phyloP scores from a whole-genome alignment of 352 stramenopile species.

The Phytophthora pisi region DNA sequence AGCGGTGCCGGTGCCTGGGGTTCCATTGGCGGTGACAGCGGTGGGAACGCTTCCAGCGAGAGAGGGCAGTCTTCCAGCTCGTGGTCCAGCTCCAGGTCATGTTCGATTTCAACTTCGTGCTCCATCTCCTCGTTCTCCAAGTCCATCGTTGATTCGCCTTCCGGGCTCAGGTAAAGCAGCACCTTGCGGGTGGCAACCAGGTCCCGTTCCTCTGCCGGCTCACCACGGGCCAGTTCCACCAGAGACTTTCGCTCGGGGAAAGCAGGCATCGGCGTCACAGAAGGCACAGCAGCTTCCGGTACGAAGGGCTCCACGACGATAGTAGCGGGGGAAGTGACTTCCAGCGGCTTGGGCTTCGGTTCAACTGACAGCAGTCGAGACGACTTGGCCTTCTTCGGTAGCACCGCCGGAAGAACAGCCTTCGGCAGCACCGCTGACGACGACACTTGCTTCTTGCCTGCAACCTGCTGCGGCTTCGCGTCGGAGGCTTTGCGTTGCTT shows the following conservation, averaged over 20 bases:
- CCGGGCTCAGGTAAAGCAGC: conserved; percentile 33
- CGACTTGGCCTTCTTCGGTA: conserved; percentile 14
- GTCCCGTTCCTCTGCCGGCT: conserved; percentile 29
- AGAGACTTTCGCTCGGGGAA: conserved; percentile 33
- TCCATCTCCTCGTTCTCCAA: conserved; percentile 23
- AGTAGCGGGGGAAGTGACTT: conserved; percentile 10
- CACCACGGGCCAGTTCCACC: conserved; percentile 25
- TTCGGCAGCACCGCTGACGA: conserved; percentile 5
- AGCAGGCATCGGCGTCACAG: conserved; percentile 18
- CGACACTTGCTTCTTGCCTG: conserved; percentile 13
- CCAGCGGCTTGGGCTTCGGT: conserved; percentile 8
- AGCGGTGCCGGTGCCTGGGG: conserved; percentile 14
- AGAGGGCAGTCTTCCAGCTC: conserved; percentile 23
- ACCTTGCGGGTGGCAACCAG: conserved; percentile 40
- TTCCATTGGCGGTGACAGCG: conserved; percentile 20
- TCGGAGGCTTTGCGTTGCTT: conserved; percentile 7
- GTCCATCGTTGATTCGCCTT: conserved; percentile 20
- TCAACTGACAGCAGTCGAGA: not conserved
- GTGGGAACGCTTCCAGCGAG: conserved; percentile 26
- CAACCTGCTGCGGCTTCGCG: conserved; percentile 1
- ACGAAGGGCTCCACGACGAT: conserved; percentile 14
- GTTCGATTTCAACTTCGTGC: conserved; percentile 14
- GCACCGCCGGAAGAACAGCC: conserved; percentile 8
- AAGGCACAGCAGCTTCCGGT: conserved; percentile 2
- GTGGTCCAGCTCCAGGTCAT: conserved; percentile 20